phyloP scores from a whole-genome alignment of 164 flowering plant genomes.

The Kingdonia uniflora region DNA sequence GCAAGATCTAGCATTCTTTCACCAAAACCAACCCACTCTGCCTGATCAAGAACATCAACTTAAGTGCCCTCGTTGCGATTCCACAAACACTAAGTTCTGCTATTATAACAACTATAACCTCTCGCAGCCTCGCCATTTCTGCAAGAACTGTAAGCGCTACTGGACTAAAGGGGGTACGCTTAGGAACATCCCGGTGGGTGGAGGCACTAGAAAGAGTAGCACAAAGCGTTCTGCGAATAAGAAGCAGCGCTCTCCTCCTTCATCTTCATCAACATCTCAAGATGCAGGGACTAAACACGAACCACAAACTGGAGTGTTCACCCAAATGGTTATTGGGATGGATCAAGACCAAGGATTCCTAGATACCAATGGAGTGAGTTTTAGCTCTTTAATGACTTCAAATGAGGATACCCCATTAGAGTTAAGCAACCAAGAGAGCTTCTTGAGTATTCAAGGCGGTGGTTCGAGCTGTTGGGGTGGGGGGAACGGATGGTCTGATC shows the following conservation, averaged over 20 bases:
- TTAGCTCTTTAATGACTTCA: conserved; percentile 31
- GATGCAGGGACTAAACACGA: conserved; percentile 8
- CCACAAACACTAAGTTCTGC: conserved; percentile 62
- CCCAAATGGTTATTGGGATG: neutral
- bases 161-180: conserved; percentile 39
- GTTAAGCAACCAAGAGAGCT: conserved; percentile 21
- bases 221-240: conserved; percentile 24
- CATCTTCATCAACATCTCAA: conserved; percentile 11
- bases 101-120: conserved; percentile 32
- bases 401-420: conserved; percentile 25
- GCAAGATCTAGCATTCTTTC: conserved; percentile 53
- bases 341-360: conserved; percentile 31
- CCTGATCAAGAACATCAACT: conserved; percentile 49
- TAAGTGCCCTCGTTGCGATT: conserved; percentile 77
- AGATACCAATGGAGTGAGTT: conserved; percentile 19
- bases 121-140: conserved; percentile 29
- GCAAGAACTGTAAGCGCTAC: conserved; percentile 25
- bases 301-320: conserved; percentile 6
- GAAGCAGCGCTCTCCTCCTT: conserved; percentile 10
- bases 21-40: conserved; percentile 38
- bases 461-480: conserved; percentile 19
- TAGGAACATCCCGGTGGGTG: conserved; percentile 79
- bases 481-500: conserved; percentile 72
- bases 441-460: conserved; percentile 27
- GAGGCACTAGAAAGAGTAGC: conserved; percentile 34